A percentile compares a stretch with the other conserved stretches of the same genome.
Conservation (phyloP, 1,284 basidiomycete species). For the Malassezia globosa region DNA sequence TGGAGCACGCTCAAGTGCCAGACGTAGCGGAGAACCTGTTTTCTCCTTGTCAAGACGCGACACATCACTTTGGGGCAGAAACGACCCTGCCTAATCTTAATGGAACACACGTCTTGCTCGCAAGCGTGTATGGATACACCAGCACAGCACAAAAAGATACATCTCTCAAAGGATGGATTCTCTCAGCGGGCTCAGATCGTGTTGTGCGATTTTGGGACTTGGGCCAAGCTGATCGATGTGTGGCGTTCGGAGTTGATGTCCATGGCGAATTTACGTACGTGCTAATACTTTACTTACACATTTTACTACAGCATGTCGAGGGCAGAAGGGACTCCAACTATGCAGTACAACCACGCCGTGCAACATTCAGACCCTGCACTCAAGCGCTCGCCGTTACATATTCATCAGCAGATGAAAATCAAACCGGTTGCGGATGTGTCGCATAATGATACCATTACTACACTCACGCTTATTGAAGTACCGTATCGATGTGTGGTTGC, state of each 20-base stretch:
- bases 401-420: constrained; percentile 21
- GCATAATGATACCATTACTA: constrained; percentile 73
- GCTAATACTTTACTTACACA: neutral
- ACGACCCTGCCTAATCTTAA: neutral
- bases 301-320: neutral
- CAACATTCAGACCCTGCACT: neutral
- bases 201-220: constrained; percentile 74
- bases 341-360: neutral
- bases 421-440: constrained; percentile 16
- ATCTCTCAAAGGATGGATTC: constrained; percentile 56
- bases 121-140: constrained; percentile 44
- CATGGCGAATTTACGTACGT: constrained; percentile 2
- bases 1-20: neutral
- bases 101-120: constrained; percentile 18
- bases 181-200: constrained; percentile 70
- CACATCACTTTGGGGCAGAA: neutral
- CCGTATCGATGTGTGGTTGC: constrained; percentile 78
- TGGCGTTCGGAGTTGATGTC: constrained; percentile 15
- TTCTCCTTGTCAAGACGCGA: neutral
- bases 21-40: neutral
- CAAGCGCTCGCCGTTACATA: constrained; percentile 22
- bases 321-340: too few relatives aligned
- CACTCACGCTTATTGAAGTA: constrained; percentile 66
- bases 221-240: constrained; percentile 53
- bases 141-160: constrained; percentile 17